These are phyloP conservation scores for Fragilaria radians DNA, from an alignment of 108 stramenopile species.

Conservation along the genomic window DNA sequence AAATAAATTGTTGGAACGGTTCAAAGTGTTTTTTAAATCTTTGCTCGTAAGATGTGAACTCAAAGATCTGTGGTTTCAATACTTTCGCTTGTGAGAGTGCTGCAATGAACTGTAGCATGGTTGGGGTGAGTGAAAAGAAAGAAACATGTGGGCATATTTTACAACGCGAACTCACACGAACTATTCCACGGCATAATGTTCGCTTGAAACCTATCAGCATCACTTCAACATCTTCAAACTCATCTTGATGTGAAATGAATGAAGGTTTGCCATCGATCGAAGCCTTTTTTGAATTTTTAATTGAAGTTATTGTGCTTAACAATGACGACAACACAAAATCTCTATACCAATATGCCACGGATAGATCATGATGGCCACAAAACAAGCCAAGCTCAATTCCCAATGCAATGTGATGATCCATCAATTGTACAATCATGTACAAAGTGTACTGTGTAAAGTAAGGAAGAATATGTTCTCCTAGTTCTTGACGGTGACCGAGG, in stretches of 20 bases:
- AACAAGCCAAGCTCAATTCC: constrained; percentile 56
- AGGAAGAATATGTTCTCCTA: constrained; percentile 28
- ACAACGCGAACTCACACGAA: constrained; percentile 31
- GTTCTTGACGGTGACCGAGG: constrained; percentile 28
- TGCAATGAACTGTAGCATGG: constrained; percentile 35
- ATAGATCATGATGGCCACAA: constrained; percentile 50
- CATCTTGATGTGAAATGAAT: constrained; percentile 19
- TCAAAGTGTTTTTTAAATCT: constrained; percentile 70
- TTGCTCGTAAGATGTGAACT: constrained; percentile 50
- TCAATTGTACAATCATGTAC: constrained; percentile 35
- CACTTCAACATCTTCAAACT: constrained; percentile 56
- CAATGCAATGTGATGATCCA: constrained; percentile 61
- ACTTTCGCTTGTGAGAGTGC: constrained; percentile 52
- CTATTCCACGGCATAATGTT: constrained; percentile 56
- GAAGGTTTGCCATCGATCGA: neutral
- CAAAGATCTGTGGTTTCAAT: constrained; percentile 22
- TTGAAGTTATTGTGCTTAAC: constrained; percentile 36
- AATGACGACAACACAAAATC: constrained; percentile 64
- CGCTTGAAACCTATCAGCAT: constrained; percentile 39
- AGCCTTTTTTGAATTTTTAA: constrained; percentile 25
- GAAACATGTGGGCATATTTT: neutral
- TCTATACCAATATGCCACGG: constrained; percentile 70
- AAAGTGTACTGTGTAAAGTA: constrained; percentile 59
- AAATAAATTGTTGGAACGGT: constrained; percentile 44
- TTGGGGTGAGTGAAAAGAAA: neutral